These are phyloP conservation scores for Teratosphaeria nubilosa DNA, from an alignment of 2,329 filamentous ascomycete genomes.

Conservation along the genomic window DNA sequence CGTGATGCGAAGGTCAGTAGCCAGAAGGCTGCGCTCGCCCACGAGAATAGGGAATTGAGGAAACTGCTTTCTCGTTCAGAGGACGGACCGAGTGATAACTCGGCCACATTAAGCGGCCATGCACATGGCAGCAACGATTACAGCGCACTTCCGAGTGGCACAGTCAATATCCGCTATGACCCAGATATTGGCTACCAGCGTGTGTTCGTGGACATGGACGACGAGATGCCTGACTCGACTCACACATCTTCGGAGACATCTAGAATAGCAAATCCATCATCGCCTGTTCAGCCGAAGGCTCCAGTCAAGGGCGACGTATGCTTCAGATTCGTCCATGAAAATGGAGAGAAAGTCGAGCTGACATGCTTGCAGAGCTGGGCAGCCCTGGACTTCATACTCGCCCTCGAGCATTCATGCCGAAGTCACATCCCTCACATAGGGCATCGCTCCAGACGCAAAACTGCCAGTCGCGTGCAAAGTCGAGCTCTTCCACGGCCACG, in stretches of 20 bases:
- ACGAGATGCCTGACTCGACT: background rate
- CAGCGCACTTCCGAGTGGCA: conserved; percentile 5
- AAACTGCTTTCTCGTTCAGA: conserved; percentile 5
- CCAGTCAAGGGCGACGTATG: background rate
- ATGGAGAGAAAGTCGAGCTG: background rate
- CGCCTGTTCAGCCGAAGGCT: background rate
- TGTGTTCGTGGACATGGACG: conserved; percentile 11
- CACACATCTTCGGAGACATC: conserved; percentile 1
- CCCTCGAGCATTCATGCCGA: conserved; percentile 15
- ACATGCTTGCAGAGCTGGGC: conserved; percentile 7
- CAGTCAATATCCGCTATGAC: conserved; percentile 10
- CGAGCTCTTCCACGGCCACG: conserved; percentile 8
- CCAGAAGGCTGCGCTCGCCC: conserved; percentile 11
- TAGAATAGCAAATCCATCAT: background rate
- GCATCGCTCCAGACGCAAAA: conserved; percentile 8
- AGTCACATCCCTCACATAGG: conserved; percentile 10
- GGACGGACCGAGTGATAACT: conserved; percentile 4
- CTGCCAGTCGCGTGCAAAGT: conserved; percentile 1
- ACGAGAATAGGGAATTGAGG: conserved; percentile 12
- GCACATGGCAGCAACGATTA: conserved; percentile 3
- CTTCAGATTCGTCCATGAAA: background rate
- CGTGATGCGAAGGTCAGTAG: conserved; percentile 11
- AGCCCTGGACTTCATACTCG: conserved; percentile 18
- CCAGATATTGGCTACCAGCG: conserved; percentile 12
- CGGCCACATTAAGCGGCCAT: conserved; percentile 5